Base-by-base conservation (phyloP, 192 early-diverging fungal genomes). In the Coemansia sp. region DNA sequence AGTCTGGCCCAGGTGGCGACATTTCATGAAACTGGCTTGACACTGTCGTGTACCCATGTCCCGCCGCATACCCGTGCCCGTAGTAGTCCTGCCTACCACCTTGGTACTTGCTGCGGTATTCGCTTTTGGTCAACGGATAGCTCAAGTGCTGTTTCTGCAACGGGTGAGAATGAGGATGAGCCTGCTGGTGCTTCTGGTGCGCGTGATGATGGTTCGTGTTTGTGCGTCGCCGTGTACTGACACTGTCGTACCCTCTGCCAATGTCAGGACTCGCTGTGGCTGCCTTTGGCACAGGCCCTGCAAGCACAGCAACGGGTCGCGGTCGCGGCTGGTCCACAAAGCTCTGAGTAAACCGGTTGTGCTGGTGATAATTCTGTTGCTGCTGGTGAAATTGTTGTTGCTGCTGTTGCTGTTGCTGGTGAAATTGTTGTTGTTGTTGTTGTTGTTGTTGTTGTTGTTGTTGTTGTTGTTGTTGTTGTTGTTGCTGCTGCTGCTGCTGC, bases 101-200 rank as follows among this genome's bases (percentile, higher is more conserved):
- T 14, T 60, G 38, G 43, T 21, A 17, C 17, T 37, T 24, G 42
- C 22, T 42, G n/a, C 43, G 35, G 22, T 32, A 22, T 22, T 50
- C 43, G 43, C 21, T 6, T 22, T 46, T 46, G 43, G 43, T 24
- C 9, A 60, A 9, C 43, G 58, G 58, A 18, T 29, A 60, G 58
- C 58, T 60, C 10, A 60, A 34, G 27, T 46, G 43, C 43, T 46
- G 43, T 22, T 24, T 46, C 1, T 24, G 43, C 9, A 22, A 9
- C 7, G 7, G 43, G n/a, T n/a, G n/a, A n/a, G n/a, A n/a, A n/a
- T n/a, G n/a, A n/a, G n/a, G n/a, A n/a, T n/a, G n/a, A n/a, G n/a
- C n/a, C 43, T 24, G 19, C 43, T 46, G 43, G 21, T 46, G 43
- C 43, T 46, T 17, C 42, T 44, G 42, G 8, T 44, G 43, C 43